Evolutionary conservation across 2,329 filamentous ascomycete genomes (phyloP), one percentile per base, ranked within the genome.

Genomic region (Cladosporium sp.): DNA sequence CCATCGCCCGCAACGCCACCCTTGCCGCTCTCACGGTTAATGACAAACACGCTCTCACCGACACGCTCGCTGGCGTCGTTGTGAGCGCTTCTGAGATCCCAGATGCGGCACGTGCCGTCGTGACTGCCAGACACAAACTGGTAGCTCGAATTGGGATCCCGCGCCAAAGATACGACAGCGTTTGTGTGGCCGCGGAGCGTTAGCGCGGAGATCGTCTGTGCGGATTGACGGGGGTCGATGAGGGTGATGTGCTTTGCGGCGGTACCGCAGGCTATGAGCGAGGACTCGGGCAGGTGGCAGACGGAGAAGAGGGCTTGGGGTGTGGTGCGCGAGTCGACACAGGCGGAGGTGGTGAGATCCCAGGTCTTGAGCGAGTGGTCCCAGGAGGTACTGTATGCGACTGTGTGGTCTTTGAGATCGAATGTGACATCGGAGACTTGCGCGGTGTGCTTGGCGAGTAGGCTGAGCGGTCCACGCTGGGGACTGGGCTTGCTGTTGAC

Each of bases 291-390:
- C 16, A 99, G 82, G 6, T 93, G 89, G 68, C 88, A 85, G 7
- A 97, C 83, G 32, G 89, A 93, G 67, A 96, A 86, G 8, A 99
- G 85, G 0, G 93, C 88, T 77, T 97, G 91, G 65, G 91, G 88
- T 0, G 93, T 95, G 1, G 91, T 91, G 65, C 95, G 85, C 4
- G 91, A 92, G 75, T 92, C 91, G 49, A 98, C 92, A 66, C 91
- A 86, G 30, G 84, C 82, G 63, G 87, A 84, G 1, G 94, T 97
- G 0, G 93, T 89, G 56, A 99, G 85, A 81, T 99, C 95, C 81
- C 96, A 91, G 0, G 95, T 98, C 69, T 90, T 89, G 71, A 98
- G 83, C 1, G 91, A 91, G 82, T 97, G 93, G 81, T 99, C 96
- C 81, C 91, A 91, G 21, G 93, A 96, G 25, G 89, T 88, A 1